Evolutionary conservation across 78 protist genomes (phyloP), one percentile per base, ranked within the genome.

Genomic region (Polysphondylium violaceum): DNA sequence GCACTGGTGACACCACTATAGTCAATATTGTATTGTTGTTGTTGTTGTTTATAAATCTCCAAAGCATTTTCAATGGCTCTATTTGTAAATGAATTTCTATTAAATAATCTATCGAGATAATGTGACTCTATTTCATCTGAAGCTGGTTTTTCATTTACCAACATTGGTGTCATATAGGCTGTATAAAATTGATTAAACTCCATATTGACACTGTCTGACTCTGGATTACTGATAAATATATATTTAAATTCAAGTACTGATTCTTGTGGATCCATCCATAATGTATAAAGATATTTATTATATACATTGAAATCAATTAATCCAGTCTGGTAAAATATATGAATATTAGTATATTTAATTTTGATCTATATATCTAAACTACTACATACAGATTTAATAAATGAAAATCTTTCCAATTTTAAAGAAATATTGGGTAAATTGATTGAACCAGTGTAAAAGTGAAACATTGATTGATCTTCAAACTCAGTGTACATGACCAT

Each of bases 401-500:
- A 83, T 69, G 79, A 21, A 35, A 59, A 29, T 83, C 79, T 83
- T 33, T 83, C 78, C 41, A 19, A 4, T 58, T 67, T 38, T 25
- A 67, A 17, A n/a, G 1, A 0, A 25, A 58, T 50, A 23, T 64
- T 36, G 8, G 65, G 17, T n/a, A n/a, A 21, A 36, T 78, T 47
- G 12, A 55, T 35, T 36, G 51, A 29, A 0, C 36, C 76, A 56
- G 89, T 29, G 19, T 41, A 81, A 68, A 81, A 81, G 64, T 81
- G 89, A n/a, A 81, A 81, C 89, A 67, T 38, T 29, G 91, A 83
- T 67, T 83, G 81, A 31, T 47, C 21, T 21, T 69, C 77, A 7
- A 69, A 0, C 59, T 83, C 78, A n/a, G 59, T 40, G 59, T 58
- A 83, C 17, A 83, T 11, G 23, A 83, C 51, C 40, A 83, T 21